These are phyloP conservation scores for Pythium oligandrum DNA, from an alignment of 352 stramenopile genomes.

Conservation along the genomic window DNA sequence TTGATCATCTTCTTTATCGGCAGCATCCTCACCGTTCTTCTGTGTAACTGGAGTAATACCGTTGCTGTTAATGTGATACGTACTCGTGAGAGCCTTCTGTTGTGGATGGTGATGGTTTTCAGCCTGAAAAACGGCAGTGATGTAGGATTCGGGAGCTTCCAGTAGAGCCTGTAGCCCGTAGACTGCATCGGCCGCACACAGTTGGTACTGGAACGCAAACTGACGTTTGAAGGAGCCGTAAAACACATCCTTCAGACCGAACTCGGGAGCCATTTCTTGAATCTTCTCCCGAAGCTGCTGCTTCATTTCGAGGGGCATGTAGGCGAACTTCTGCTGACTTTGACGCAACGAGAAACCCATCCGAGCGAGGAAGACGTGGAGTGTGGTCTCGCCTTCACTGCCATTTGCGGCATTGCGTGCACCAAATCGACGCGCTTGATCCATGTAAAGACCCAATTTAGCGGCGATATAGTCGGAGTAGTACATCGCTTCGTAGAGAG, in stretches of 20 bases:
- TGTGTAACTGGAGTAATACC: slow-evolving; percentile 20
- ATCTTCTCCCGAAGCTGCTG: slow-evolving; percentile 91
- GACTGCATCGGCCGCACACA: slow-evolving; percentile 94
- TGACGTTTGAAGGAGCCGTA: slow-evolving; percentile 95
- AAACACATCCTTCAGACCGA: slow-evolving; percentile 94
- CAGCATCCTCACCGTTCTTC: slow-evolving; percentile 18
- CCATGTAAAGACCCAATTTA: slow-evolving; percentile 78
- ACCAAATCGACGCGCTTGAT: slow-evolving; percentile 56
- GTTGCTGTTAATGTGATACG: slow-evolving; percentile 35
- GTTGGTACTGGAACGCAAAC: slow-evolving; percentile 93
- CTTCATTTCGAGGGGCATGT: slow-evolving; percentile 93
- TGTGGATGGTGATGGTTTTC: slow-evolving; percentile 56
- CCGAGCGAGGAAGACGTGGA: slow-evolving; percentile 94
- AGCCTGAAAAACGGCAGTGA: slow-evolving; percentile 54
- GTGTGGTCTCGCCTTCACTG: slow-evolving; percentile 52
- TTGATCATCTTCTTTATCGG: slow-evolving; percentile 16
- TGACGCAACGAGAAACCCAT: slow-evolving; percentile 96
- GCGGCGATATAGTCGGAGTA: slow-evolving; percentile 94
- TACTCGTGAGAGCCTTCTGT: slow-evolving; percentile 26
- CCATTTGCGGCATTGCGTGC: slow-evolving; percentile 44
- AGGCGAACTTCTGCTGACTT: slow-evolving; percentile 94
- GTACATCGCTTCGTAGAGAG: slow-evolving; percentile 94
- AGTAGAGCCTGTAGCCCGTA: slow-evolving; percentile 93
- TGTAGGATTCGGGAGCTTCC: slow-evolving; percentile 80
- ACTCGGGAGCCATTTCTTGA: slow-evolving; percentile 90